A percentile compares a stretch with the other conserved stretches of the same genome.
Evolutionary conservation across 305 asterid genomes (phyloP).

Genomic region (Solanum aculeatissimum): DNA sequence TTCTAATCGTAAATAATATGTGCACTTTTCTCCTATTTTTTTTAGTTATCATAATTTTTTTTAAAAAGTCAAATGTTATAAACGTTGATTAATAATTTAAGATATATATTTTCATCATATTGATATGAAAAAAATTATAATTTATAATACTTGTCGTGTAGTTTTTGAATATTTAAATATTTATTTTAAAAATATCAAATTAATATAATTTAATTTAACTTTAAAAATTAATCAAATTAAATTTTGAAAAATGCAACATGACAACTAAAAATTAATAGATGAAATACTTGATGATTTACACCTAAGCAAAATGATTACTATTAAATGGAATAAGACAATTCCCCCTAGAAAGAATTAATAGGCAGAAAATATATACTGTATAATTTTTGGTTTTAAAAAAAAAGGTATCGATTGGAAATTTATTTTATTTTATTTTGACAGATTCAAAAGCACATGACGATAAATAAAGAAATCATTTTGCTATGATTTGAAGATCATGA

Average conservation of each 20-base stretch:
- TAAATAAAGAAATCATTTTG: background rate
- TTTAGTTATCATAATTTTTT: background rate
- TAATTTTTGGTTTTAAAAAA: background rate
- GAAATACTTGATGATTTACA: too few relatives aligned
- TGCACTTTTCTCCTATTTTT: background rate
- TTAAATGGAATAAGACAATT: background rate
- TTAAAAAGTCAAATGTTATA: too few relatives aligned
- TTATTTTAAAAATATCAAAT: too few relatives aligned
- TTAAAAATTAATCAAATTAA: too few relatives aligned
- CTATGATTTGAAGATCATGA: background rate
- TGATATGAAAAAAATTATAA: too few relatives aligned
- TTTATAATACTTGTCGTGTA: too few relatives aligned
- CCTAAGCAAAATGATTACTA: background rate
- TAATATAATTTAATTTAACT: too few relatives aligned
- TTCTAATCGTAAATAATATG: background rate
- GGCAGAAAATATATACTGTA: background rate
- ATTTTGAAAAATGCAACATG: too few relatives aligned
- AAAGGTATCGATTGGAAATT: background rate
- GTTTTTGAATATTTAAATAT: too few relatives aligned
- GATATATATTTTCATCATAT: too few relatives aligned
- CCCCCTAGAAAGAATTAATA: background rate
- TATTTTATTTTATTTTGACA: background rate
- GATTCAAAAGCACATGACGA: slow-evolving; percentile 19
- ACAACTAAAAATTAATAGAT: too few relatives aligned
- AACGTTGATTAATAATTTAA: too few relatives aligned